Evolutionary conservation across 108 stramenopile species (phyloP).

Genomic region (Cyclotella choctawhatcheeana): DNA sequence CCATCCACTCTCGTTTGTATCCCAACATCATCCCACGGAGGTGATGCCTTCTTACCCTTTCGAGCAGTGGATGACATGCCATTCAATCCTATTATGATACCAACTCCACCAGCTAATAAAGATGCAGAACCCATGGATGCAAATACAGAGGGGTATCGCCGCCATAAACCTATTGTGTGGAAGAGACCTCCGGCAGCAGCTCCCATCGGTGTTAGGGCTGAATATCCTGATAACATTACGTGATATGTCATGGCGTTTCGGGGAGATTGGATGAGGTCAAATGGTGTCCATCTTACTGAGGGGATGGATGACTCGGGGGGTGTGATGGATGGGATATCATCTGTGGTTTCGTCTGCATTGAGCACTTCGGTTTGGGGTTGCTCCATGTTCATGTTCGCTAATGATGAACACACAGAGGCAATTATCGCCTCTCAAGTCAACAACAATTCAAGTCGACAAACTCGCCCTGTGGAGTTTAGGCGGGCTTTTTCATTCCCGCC

Average conservation of each 20-base stretch:
- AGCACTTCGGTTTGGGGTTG: too few species aligned
- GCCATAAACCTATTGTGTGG: slow-evolving; percentile 18
- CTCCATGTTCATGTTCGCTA: too few species aligned
- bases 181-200: slow-evolving; percentile 10
- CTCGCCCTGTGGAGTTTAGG: too few species aligned
- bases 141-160: slow-evolving; percentile 6
- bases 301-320: slow-evolving; percentile 17
- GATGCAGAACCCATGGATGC: slow-evolving; percentile 23
- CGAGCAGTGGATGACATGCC: slow-evolving; percentile 9
- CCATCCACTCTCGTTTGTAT: slow-evolving; percentile 54
- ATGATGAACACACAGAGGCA: too few species aligned
- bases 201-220: slow-evolving; percentile 34
- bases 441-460: too few species aligned
- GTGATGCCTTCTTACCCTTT: slow-evolving; percentile 14
- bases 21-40: slow-evolving; percentile 47
- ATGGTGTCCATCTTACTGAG: slow-evolving; percentile 13
- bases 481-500: too few species aligned
- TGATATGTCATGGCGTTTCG: slow-evolving; percentile 34
- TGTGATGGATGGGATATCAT: neutral
- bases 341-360: too few species aligned
- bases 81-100: slow-evolving; percentile 13
- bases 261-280: slow-evolving; percentile 27
- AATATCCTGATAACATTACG: slow-evolving; percentile 33
- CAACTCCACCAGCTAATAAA: slow-evolving; percentile 30
- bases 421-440: too few species aligned